Evolutionary conservation across 176 grass and related monocot genomes (phyloP).

Genomic region (Cenchrus fungigraminus): DNA sequence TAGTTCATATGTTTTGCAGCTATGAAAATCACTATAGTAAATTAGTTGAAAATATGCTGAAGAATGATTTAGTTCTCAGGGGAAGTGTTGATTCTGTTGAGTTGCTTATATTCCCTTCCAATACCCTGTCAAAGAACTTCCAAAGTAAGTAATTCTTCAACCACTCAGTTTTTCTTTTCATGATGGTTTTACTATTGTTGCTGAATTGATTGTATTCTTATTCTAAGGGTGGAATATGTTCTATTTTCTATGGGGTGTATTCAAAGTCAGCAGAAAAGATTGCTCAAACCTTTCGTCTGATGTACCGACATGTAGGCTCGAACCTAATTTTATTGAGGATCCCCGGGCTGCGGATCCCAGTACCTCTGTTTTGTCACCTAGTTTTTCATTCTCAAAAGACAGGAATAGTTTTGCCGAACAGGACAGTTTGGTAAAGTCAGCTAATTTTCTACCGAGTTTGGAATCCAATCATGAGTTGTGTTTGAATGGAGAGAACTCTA

Average conservation of each 20-base stretch:
- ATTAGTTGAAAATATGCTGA: constrained; percentile 85
- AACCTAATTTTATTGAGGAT: constrained; percentile 45
- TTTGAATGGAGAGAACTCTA: constrained; percentile 41
- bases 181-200: constrained; percentile 11
- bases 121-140: constrained; percentile 73
- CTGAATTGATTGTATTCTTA: constrained; percentile 30
- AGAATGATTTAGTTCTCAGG: constrained; percentile 81
- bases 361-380: constrained; percentile 36
- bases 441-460: constrained; percentile 19
- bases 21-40: constrained; percentile 90
- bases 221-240: constrained; percentile 94
- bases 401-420: constrained; percentile 28
- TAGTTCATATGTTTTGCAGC: constrained; percentile 47
- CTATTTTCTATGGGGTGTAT: constrained; percentile 94
- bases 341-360: constrained; percentile 23
- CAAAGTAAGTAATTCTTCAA: constrained; percentile 65
- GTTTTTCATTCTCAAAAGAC: constrained; percentile 29
- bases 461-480: constrained; percentile 35
- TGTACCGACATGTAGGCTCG: constrained; percentile 30
- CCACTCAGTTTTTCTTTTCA: constrained; percentile 35
- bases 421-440: constrained; percentile 33
- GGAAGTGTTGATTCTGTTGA: constrained; percentile 76
- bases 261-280: constrained; percentile 59
- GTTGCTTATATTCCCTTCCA: constrained; percentile 91
- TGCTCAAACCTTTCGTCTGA: constrained; percentile 34